phyloP scores from a whole-genome alignment of 345 rosid species.

The Arabidopsis thaliana region DNA sequence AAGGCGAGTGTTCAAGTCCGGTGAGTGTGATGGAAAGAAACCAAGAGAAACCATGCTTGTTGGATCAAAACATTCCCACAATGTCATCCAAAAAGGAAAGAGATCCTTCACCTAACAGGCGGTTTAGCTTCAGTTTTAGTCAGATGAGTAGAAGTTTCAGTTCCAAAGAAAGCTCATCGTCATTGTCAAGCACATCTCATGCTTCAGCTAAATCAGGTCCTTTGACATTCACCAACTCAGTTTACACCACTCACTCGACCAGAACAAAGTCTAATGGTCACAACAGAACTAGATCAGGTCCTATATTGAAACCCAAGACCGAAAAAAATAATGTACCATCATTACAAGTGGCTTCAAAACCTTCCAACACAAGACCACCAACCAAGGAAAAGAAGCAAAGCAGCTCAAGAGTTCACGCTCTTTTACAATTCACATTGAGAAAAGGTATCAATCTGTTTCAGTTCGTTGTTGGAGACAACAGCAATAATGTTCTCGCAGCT shows the following conservation, averaged over 20 bases:
- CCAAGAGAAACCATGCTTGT: conserved; percentile 47
- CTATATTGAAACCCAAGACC: conserved; percentile 59
- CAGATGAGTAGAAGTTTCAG: conserved; percentile 82
- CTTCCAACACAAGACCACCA: conserved; percentile 27
- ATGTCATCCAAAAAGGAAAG: conserved; percentile 49
- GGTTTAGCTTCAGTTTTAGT: conserved; percentile 86
- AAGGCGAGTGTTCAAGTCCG: conserved; percentile 37
- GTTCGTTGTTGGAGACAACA: conserved; percentile 67
- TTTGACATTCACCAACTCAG: conserved; percentile 48
- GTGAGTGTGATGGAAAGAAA: conserved; percentile 29
- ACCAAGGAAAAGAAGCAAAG: conserved; percentile 41
- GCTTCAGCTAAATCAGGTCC: conserved; percentile 74
- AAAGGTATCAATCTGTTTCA: conserved; percentile 76
- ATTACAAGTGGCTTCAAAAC: conserved; percentile 45
- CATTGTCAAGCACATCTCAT: conserved; percentile 50
- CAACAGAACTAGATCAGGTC: conserved; percentile 68
- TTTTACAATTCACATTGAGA: conserved; percentile 60
- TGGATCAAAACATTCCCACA: conserved; percentile 51
- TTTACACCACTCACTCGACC: conserved; percentile 43
- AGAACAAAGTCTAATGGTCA: conserved; percentile 51
- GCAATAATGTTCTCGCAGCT: conserved; percentile 70
- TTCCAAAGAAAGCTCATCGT: conserved; percentile 66
- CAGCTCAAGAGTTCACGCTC: conserved; percentile 55
- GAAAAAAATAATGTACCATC: conserved; percentile 44
- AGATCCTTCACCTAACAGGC: conserved; percentile 62